A percentile compares a stretch with the other conserved stretches of the same genome.
These are phyloP conservation scores for Pilatotrama ljubarskyi DNA, from an alignment of 768 basidiomycete species.

Conservation along the genomic window DNA sequence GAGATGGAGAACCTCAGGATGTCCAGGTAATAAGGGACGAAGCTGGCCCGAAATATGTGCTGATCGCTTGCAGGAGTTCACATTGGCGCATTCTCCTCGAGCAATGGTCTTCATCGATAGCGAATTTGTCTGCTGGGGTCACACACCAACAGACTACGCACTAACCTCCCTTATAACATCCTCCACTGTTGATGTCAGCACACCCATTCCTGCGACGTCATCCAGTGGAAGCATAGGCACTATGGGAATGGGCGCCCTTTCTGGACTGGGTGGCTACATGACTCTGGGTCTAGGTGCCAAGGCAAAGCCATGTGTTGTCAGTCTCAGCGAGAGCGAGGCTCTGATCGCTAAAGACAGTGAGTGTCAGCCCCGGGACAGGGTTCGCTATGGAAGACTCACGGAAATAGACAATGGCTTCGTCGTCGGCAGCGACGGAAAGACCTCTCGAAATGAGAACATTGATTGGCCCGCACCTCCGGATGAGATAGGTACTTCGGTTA, in stretches of 20 bases:
- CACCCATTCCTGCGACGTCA: conserved; percentile 35
- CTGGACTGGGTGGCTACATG: conserved; percentile 83
- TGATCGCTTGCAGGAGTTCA: conserved; percentile 60
- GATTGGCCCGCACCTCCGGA: conserved; percentile 83
- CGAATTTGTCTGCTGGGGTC: conserved; percentile 69
- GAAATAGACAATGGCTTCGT: conserved; percentile 65
- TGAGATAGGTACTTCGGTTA: conserved; percentile 60
- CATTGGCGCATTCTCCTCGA: conserved; percentile 89
- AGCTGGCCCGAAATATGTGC: too few species aligned
- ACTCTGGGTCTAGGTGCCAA: conserved; percentile 76
- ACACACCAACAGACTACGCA: conserved; percentile 76
- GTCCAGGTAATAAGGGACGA: conserved; percentile 67
- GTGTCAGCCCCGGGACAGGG: conserved; percentile 28
- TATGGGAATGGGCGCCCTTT: conserved; percentile 74
- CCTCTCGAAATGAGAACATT: conserved; percentile 49
- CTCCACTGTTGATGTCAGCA: conserved; percentile 53
- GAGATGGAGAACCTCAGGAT: conserved; percentile 77
- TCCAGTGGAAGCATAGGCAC: conserved; percentile 43
- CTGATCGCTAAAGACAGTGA: conserved; percentile 79
- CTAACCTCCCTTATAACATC: conserved; percentile 66
- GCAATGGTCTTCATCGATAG: conserved; percentile 71
- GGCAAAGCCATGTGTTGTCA: conserved; percentile 61
- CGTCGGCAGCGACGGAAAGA: conserved; percentile 59
- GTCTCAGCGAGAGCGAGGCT: conserved; percentile 59
- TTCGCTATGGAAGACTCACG: background rate